These are phyloP conservation scores for Cutaneotrichosporon dermatis DNA, from an alignment of 1,284 basidiomycete genomes.

Conservation along the genomic window DNA sequence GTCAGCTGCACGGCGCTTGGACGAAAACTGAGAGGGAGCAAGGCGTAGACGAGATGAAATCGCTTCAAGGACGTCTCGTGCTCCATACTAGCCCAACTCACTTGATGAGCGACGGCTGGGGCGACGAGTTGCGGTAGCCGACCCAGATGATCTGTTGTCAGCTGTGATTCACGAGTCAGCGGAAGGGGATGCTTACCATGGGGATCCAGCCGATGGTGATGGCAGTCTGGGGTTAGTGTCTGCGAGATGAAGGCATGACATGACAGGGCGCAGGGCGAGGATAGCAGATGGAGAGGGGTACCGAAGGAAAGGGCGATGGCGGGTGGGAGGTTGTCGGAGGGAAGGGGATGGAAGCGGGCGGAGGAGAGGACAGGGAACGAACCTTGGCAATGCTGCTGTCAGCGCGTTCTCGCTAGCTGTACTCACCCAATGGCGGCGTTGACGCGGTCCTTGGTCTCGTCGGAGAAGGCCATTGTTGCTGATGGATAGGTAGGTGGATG, in stretches of 20 bases:
- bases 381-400: conserved; percentile 20
- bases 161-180: too few species aligned
- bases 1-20: conserved; percentile 5
- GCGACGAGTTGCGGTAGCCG: conserved; percentile 80
- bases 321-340: neutral
- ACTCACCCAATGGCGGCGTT: conserved; percentile 47
- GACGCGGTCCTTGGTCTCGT: conserved; percentile 50
- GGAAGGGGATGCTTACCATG: conserved; percentile 41
- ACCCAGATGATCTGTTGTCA: conserved; percentile 68
- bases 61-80: too few species aligned
- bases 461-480: conserved; percentile 46
- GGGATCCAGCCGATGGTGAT: conserved; percentile 92
- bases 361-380: neutral
- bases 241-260: neutral
- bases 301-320: neutral
- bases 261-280: neutral
- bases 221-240: conserved; percentile 59
- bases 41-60: too few species aligned
- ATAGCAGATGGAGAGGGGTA: neutral
- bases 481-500: neutral
- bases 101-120: conserved; percentile 91
- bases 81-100: conserved; percentile 49
- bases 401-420: neutral
- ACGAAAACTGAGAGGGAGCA: too few species aligned
- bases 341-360: neutral